Base-by-base conservation (phyloP, 768 basidiomycete species). In the Tylopilus cervinicoccineus region DNA sequence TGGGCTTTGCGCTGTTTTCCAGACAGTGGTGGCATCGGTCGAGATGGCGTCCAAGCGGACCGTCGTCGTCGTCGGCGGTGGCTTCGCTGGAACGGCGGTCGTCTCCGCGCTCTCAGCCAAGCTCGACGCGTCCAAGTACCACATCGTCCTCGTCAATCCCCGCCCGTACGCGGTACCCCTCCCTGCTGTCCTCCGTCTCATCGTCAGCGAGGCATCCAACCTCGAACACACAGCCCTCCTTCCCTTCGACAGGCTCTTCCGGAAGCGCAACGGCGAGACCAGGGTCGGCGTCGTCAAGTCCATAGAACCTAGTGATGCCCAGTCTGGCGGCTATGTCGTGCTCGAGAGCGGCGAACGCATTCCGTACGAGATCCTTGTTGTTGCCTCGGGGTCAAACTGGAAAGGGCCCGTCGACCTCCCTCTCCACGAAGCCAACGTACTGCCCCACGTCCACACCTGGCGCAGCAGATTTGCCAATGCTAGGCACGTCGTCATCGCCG, bases 1-100 rank as follows among this genome's bases (percentile, higher is more conserved):
- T 88, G 79, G 2, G 78, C 82, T 53, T 85, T 89, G 55, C 82
- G 83, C 58, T 86, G 75, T 47, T 82, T 86, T 33, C 75, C 76
- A 0, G 84, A 87, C 10, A 71, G 40, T 0, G 43, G 55, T 6
- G 62, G 45, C 62, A 65, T 63, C 26, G 9, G 33, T 36, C 34
- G n/a, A 23, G 24, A 55, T 58, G 51, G 22, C 52, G 13, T 44
- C 48, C 13, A 62, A 55, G 36, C 70, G 64, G 49, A 61, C 72
- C 53, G 70, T 85, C 27, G 67, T 85, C 52, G 66, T 84, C 43
- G 80, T 82, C 36, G 85, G 79, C 24, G 84, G 80, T 42, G 69
- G 65, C n/a, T 52, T 9, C 16, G 74, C 72, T 1, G 84, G 84
- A 12, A 64, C 69, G 24, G 53, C 68, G 10, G 53, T 76, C 42